Percentiles rank a stretch among this genome's conserved stretches.
Evolutionary conservation across 2,329 filamentous ascomycete species (phyloP).

Genomic region (Didymellaceae sp.): DNA sequence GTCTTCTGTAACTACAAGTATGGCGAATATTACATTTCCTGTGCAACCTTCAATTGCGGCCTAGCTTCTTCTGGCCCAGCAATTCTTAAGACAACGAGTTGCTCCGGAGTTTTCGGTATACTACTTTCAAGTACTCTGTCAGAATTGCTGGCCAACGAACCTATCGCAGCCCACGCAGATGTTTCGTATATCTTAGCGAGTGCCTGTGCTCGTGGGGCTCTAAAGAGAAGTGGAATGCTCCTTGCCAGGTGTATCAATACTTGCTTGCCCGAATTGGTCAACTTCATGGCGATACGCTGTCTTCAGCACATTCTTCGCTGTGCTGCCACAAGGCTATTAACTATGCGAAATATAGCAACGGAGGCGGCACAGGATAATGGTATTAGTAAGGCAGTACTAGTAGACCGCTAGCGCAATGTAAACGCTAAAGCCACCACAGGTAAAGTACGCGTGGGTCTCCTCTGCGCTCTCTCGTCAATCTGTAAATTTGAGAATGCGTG

Average conservation of each 20-base stretch:
- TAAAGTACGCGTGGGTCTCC: conserved; percentile 42
- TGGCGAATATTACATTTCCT: conserved; percentile 33
- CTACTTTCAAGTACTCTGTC: conserved; percentile 37
- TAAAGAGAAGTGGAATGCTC: conserved; percentile 31
- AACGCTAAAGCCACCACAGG: conserved; percentile 45
- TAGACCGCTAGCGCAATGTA: conserved; percentile 46
- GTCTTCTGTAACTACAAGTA: conserved; percentile 21
- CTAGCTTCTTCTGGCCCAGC: background rate
- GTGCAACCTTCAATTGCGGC: conserved; percentile 19
- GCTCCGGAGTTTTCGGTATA: conserved; percentile 28
- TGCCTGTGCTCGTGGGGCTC: conserved; percentile 28
- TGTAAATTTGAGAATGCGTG: conserved; percentile 44
- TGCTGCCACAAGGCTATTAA: conserved; percentile 17
- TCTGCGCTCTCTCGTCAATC: conserved; percentile 40
- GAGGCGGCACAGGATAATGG: conserved; percentile 21
- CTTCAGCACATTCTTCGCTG: background rate
- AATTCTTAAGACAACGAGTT: conserved; percentile 15
- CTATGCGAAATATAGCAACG: conserved; percentile 23
- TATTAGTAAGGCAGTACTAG: conserved; percentile 44
- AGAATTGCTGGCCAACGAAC: conserved; percentile 39
- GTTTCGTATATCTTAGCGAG: conserved; percentile 39
- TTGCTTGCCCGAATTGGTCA: conserved; percentile 16
- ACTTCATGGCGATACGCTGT: conserved; percentile 8
- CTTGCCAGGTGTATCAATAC: conserved; percentile 18
- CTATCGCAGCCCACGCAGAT: conserved; percentile 30